Base-by-base conservation (phyloP, 176 grass and related monocot species). In the Musa troglodytarum region DNA sequence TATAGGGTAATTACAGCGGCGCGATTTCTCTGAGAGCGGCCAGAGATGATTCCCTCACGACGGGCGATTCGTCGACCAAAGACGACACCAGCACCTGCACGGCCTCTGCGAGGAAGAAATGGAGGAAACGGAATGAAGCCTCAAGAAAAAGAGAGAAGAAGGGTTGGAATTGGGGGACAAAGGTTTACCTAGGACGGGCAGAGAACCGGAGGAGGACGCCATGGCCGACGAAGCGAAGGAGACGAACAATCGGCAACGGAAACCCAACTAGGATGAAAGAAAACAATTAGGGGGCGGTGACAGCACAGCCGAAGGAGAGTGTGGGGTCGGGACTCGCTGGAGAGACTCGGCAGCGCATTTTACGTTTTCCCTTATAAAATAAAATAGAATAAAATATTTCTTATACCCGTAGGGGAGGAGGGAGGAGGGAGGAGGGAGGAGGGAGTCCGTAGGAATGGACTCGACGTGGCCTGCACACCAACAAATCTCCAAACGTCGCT, bases 31-130 rank as follows among this genome's bases (percentile, higher is more conserved):
- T 87, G 10, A 93, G 86, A 17, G 94, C 86, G 2, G 80, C 80
- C 70, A 98, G 81, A 53, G 94, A 92, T 56, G 94, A 85, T 78
- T 91, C 88, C 11, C 90, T 81, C 74, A 86, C 94, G 64, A 83
- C 58, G 0, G 82, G 76, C 7, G 88, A 91, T 50, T 93, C 94
- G 25, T 98, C 94, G 50, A 84, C 90, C 83, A 98, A 86, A 53
- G 94, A 93, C 72, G 86, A 71, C 70, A 98, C 90, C 77, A 98
- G 88, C 58, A 98, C 86, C 82, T 93, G 90, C 68, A 98, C 94
- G 70, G 94, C 90, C 84, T 98, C 94, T 98, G 86, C 9, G 12
- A 26, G 4, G 71, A 65, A 50, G 65, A 26, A 56, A 29, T 72
- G 65, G 66, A 88, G 65, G 62, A 88, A 76, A 69, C 11, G 29